phyloP scores from a whole-genome alignment of 139 green algal species.

The Edaphochlamys debaryana region DNA sequence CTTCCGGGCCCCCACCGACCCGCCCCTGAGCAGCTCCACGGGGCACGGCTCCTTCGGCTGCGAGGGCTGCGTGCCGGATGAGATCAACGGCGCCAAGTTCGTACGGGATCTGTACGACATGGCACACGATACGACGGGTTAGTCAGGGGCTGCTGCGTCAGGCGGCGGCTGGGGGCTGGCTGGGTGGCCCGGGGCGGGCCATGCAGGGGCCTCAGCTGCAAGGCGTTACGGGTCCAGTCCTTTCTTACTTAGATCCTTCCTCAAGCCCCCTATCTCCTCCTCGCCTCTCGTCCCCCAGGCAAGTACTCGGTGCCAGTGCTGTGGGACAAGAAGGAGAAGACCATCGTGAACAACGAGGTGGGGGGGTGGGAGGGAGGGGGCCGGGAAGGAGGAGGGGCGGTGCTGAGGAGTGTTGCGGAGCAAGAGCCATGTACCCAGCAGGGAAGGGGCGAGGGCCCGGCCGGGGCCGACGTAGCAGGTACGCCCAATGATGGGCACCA shows the following conservation, averaged over 20 bases:
- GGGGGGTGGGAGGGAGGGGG: not conserved
- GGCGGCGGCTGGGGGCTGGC: too few relatives aligned
- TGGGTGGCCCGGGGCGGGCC: too few relatives aligned
- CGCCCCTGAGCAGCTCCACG: slow-evolving; percentile 56
- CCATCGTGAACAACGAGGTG: slow-evolving; percentile 97
- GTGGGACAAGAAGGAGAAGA: slow-evolving; percentile 91
- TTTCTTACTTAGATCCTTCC: not conserved
- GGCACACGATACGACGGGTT: slow-evolving; percentile 69
- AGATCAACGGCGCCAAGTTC: slow-evolving; percentile 73
- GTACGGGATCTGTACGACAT: slow-evolving; percentile 90
- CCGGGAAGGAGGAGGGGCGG: too few relatives aligned
- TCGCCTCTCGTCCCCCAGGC: slow-evolving; percentile 55
- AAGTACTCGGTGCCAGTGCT: slow-evolving; percentile 94
- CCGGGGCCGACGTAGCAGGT: too few relatives aligned
- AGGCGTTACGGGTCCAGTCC: too few relatives aligned
- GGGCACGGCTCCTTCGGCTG: slow-evolving; percentile 71
- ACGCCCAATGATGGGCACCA: too few relatives aligned
- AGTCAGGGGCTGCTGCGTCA: too few relatives aligned
- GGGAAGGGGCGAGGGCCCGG: too few relatives aligned
- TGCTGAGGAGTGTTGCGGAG: not conserved
- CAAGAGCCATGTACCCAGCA: too few relatives aligned
- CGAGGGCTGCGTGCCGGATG: slow-evolving; percentile 80
- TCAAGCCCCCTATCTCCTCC: not conserved
- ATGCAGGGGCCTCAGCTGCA: too few relatives aligned
- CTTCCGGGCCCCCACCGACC: slow-evolving; percentile 72